Evolutionary conservation across 2,329 filamentous ascomycete genomes (phyloP), one percentile per base, ranked within the genome.

Genomic region (Pseudogymnoascus sp.): DNA sequence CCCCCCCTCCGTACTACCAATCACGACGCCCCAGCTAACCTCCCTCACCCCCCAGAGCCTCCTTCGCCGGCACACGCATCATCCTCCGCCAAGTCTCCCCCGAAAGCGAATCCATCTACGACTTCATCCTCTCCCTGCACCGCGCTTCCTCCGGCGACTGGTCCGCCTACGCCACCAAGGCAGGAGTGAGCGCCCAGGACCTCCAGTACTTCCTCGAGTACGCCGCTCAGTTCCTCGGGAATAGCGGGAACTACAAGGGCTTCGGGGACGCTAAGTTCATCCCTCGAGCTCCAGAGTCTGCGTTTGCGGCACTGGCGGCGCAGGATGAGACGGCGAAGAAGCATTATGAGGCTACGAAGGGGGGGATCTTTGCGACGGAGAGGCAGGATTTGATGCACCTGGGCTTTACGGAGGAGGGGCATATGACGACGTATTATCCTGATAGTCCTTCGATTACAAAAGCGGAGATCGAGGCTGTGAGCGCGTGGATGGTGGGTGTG

Each of bases 251-350:
- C 75, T 95, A 93, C 78, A 93, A 93, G 78, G 89, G 89, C 69
- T 93, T 93, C 70, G 91, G 91, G 46, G 90, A 95, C 75, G 84
- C 88, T 70, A 95, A 95, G 73, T 93, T 95, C 72, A 83, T 95
- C 64, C 90, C 90, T 1, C 82, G 89, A 69, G 85, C 89, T 70
- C 79, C 82, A 5, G 82, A 86, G 68, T 82, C 84, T 64, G 82
- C 81, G 4, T 82, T 93, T 65, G 81, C 84, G 60, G 82, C 87
- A 65, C 79, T 93, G 36, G 87, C 88, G 50, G 81, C 83, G 14
- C 81, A 81, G 14, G 77, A 76, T 0, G 76, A 84, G 2, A 84
- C 88, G 62, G 84, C 88, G 5, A 79, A 83, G 70, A 80, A 81
- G 66, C 82, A 85, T 69, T 90, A 89, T 74, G 80, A 87, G 68